Conservation (phyloP, 768 basidiomycete species). For the Russula sp. region DNA sequence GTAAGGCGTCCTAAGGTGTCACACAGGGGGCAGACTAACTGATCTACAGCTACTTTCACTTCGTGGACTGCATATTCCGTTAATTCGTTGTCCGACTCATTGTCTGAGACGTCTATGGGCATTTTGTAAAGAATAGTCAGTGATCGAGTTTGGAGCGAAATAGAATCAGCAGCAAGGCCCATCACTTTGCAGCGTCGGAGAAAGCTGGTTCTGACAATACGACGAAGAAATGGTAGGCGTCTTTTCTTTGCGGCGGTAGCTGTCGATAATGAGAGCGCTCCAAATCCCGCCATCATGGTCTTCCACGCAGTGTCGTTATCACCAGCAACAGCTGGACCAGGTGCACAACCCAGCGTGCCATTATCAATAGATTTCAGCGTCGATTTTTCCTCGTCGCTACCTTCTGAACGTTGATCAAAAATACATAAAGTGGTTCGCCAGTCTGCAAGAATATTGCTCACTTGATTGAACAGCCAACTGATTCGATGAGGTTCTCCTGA, state of each 20-base stretch:
- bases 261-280: constrained; percentile 11
- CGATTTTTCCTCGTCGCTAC: neutral
- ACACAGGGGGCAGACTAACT: constrained; percentile 52
- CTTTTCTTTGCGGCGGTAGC: constrained; percentile 1
- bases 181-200: constrained; percentile 32
- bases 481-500: neutral
- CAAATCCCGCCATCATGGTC: constrained; percentile 8
- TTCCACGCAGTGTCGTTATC: neutral
- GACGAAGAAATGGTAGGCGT: constrained; percentile 49
- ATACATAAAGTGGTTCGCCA: neutral
- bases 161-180: constrained; percentile 30
- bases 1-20: constrained; percentile 36
- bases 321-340: neutral
- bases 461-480: neutral
- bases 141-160: constrained; percentile 20
- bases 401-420: neutral
- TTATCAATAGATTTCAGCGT: neutral
- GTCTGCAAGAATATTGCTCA: neutral
- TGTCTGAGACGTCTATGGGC: constrained; percentile 11
- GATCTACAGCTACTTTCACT: constrained; percentile 27
- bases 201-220: constrained; percentile 47
- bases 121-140: constrained; percentile 26
- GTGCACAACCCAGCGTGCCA: neutral
- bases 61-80: constrained; percentile 20
- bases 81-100: constrained; percentile 10